phyloP scores from a whole-genome alignment of 1,284 basidiomycete species.

The Ceratobasidium sp. region DNA sequence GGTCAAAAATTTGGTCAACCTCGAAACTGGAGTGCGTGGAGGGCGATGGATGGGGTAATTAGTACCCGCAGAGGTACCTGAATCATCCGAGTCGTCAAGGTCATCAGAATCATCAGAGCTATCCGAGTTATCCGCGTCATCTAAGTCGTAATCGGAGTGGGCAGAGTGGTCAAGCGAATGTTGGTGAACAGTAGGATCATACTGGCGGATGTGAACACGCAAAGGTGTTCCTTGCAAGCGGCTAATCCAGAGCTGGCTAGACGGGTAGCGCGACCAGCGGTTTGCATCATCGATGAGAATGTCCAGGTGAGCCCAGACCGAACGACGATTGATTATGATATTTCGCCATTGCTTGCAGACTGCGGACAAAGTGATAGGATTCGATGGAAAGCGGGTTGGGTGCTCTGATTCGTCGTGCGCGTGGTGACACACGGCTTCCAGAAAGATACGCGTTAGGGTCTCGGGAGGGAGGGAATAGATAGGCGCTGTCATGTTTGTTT shows the following conservation, averaged over 20 bases:
- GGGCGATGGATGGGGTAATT: no score
- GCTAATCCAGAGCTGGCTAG: neutral
- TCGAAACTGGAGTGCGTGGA: no score
- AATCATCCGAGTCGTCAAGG: no score
- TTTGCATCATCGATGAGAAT: neutral
- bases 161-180: neutral
- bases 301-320: conserved; percentile 9
- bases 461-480: conserved; percentile 2
- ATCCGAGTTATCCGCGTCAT: no score
- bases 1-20: no score
- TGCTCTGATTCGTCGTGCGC: neutral
- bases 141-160: neutral
- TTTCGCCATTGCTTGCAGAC: conserved; percentile 3
- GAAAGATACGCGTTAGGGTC: neutral
- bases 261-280: neutral
- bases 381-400: neutral
- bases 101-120: no score
- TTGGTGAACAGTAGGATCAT: neutral
- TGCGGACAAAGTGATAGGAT: neutral
- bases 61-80: no score
- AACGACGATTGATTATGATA: neutral
- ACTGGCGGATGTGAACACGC: neutral
- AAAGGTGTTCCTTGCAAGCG: neutral
- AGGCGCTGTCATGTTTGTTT: neutral
- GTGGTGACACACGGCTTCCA: neutral